A percentile compares a stretch with the other conserved stretches of the same genome.
Evolutionary conservation across 2,329 filamentous ascomycete species (phyloP).

Genomic region (Colletotrichum tanaceti): DNA sequence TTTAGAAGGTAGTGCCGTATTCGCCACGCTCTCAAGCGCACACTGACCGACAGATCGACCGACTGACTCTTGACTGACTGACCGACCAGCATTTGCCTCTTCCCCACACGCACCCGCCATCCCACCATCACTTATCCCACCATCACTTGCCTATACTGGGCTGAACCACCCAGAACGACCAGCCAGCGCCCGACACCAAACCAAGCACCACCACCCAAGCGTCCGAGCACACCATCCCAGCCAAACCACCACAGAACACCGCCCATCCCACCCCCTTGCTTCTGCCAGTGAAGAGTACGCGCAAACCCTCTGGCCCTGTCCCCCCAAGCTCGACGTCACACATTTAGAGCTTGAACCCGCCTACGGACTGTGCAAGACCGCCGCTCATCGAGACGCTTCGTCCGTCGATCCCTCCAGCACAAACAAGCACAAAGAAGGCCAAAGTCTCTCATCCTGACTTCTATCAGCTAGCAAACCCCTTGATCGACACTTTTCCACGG

Average conservation of each 20-base stretch:
- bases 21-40: constrained; percentile 22
- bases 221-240: constrained; percentile 26
- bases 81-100: constrained; percentile 25
- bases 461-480: constrained; percentile 38
- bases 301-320: constrained; percentile 26
- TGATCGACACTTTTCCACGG: constrained; percentile 38
- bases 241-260: constrained; percentile 27
- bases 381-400: constrained; percentile 27
- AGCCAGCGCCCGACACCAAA: constrained; percentile 11
- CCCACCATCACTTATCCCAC: constrained; percentile 31
- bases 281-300: constrained; percentile 20
- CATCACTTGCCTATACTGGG: constrained; percentile 20
- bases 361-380: constrained; percentile 28
- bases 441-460: constrained; percentile 30
- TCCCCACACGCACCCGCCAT: constrained; percentile 34
- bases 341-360: constrained; percentile 38
- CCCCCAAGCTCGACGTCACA: constrained; percentile 35
- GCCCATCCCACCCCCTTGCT: constrained; percentile 6
- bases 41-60: constrained; percentile 19
- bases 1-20: constrained; percentile 2
- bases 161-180: constrained; percentile 6
- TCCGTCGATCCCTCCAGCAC: constrained; percentile 32
- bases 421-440: constrained; percentile 33
- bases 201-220: background rate
- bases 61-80: constrained; percentile 1